A percentile compares a stretch with the other conserved stretches of the same genome.
Evolutionary conservation across 2,329 filamentous ascomycete genomes (phyloP).

Genomic region (Domatiomyces globalis): DNA sequence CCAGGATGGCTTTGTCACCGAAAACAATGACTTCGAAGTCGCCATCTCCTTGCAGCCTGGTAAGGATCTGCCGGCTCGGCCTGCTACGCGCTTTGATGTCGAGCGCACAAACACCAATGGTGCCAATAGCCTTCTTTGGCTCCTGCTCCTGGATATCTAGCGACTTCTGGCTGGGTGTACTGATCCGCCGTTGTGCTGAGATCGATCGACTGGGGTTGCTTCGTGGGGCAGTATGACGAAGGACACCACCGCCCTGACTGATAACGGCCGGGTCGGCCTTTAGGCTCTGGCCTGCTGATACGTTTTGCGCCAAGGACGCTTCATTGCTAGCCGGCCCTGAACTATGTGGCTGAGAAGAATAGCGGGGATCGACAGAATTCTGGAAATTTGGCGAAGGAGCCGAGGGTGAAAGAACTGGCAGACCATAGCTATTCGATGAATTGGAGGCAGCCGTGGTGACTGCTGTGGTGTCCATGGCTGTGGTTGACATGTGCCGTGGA

Average conservation of each 20-base stretch:
- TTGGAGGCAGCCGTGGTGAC: conserved; percentile 15
- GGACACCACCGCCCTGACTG: conserved; percentile 4
- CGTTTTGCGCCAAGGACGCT: background rate
- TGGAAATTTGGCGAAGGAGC: conserved; percentile 8
- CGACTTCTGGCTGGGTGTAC: conserved; percentile 15
- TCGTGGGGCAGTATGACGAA: conserved; percentile 13
- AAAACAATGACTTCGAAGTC: conserved; percentile 97
- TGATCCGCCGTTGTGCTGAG: conserved; percentile 16
- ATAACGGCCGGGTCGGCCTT: background rate
- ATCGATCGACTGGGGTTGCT: conserved; percentile 11
- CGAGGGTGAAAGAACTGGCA: conserved; percentile 16
- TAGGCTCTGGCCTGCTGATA: conserved; percentile 6
- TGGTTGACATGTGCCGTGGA: conserved; percentile 11
- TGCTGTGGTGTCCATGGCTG: conserved; percentile 14
- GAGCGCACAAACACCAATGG: conserved; percentile 85
- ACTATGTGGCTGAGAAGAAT: background rate
- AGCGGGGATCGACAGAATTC: conserved; percentile 6
- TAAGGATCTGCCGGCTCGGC: conserved; percentile 89
- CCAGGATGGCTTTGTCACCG: conserved; percentile 95
- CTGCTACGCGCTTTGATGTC: conserved; percentile 95
- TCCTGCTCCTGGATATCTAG: conserved; percentile 11
- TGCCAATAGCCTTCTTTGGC: conserved; percentile 33
- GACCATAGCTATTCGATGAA: conserved; percentile 8
- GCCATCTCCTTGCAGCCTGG: conserved; percentile 72
- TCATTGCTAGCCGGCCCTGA: background rate